Evolutionary conservation across 2,329 filamentous ascomycete genomes (phyloP), one percentile per base, ranked within the genome.

Genomic region (Pseudopyricularia cyperi): DNA sequence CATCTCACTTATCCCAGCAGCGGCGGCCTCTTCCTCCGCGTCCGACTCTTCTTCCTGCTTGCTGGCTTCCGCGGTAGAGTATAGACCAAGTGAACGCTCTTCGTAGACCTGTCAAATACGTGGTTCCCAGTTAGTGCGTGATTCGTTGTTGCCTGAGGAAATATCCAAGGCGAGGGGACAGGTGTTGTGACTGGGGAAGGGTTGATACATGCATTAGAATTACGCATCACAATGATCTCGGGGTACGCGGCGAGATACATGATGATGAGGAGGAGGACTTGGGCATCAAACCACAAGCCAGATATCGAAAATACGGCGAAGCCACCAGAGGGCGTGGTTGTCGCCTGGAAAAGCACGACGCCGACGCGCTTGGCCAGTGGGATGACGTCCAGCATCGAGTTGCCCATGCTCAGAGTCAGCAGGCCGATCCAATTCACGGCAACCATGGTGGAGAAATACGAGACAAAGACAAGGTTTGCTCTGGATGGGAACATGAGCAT

Each of bases 201-300:
- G 12, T 15, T 3, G 15, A 7, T 3, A 34, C 30, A 1, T 34
- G 84, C 78, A 59, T 87, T 87, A 37, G 82, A 83, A 61, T 82
- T 79, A 28, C 83, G 76, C 66, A 84, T 77, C 1, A 76, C 80
- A 54, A 83, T 79, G 26, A 77, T 74, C 28, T 83, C 73, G 0
- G 81, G 80, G 54, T 80, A 83, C 3, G 74, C 77, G 1, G 79
- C 78, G 39, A 83, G 77, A 62, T 83, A 84, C 77, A 83, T 83
- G 69, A 82, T 80, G 52, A 83, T 71, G 14, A 82, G 68, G 57
- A 80, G 83, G 2, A 79, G 64, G 0, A 83, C 71, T 54, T 81
- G 75, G 3, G 83, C 67, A 2, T 76, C 79, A 7, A 80, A 77
- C 37, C 74, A 75, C 3, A 75, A 68, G 1, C 71, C 66, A 3